Base-by-base conservation (phyloP, 2,329 filamentous ascomycete species). In the Diaporthe sp. region DNA sequence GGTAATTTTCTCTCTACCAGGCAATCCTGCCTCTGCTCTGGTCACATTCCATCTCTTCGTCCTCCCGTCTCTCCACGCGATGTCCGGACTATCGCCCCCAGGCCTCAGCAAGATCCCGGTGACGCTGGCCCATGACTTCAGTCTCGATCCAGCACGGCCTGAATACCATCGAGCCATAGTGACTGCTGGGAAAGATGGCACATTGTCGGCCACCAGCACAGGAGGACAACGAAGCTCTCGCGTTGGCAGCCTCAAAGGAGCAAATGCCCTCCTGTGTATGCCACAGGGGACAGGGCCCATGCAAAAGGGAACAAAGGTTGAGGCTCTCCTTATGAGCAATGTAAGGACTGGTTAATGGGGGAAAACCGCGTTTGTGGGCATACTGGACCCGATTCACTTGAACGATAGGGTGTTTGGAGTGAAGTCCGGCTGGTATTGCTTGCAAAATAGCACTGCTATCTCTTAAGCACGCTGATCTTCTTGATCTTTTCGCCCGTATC, bases 41-140 rank as follows among this genome's bases (percentile, higher is more conserved):
- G 97, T 98, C 13, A 98, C 96, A 0, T 95, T 98, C 80, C 94
- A 98, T 81, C 90, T 99, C 2, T 98, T 99, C 83, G 95, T 98
- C 12, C 88, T 99, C 15, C 97, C 97, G 0, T 92, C 94, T 0
- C 85, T 99, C 76, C 95, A 98, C 81, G 92, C 94, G 79, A 88
- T 94, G 79, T 89, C 92, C 15, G 97, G 96, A 0, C 86, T 95
- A 31, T 85, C 84, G 55, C 92, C 92, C 0, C 87, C 87, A 0
- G 95, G 96, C 0, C 85, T 98, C 22, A 92, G 95, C 0, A 91
- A 87, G 68, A 91, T 97, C 0, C 90, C 91, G 2, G 96, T 97
- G 0, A 85, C 87, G 1, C 82, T 98, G 37, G 91, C 92, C 0
- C 92, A 97, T 75, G 91, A 95, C 61, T 91, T 98, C 71, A 85